Conservation (phyloP, 2,329 filamentous ascomycete species). For the Curvularia verruculosa region DNA sequence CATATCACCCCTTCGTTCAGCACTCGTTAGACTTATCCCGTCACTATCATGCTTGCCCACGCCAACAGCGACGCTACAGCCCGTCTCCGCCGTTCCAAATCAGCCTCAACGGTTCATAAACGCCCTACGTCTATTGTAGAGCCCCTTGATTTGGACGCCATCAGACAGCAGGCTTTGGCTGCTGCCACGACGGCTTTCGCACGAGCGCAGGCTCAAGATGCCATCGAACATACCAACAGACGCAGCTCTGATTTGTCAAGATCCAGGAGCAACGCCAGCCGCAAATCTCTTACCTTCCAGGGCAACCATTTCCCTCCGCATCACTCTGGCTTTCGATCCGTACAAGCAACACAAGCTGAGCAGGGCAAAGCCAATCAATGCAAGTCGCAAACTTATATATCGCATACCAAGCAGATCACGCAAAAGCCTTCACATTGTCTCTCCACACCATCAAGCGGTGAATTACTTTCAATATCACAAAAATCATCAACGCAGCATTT, state of each 20-base stretch:
- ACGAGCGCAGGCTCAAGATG: conserved; percentile 38
- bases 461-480: conserved; percentile 13
- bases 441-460: conserved; percentile 18
- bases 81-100: conserved; percentile 48
- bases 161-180: conserved; percentile 46
- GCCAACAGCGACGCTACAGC: conserved; percentile 46
- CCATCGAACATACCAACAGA: conserved; percentile 19
- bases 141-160: conserved; percentile 33
- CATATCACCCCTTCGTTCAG: conserved; percentile 25
- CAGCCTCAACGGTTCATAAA: conserved; percentile 40
- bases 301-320: conserved; percentile 48
- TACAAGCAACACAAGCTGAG: conserved; percentile 21
- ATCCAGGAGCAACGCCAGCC: conserved; percentile 44
- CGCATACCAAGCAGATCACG: conserved; percentile 10
- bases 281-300: conserved; percentile 40
- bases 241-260: conserved; percentile 31
- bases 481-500: conserved; percentile 31
- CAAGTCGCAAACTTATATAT: conserved; percentile 16
- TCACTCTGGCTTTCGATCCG: conserved; percentile 38
- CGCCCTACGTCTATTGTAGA: conserved; percentile 24
- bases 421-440: conserved; percentile 34
- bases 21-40: conserved; percentile 25
- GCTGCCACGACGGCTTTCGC: conserved; percentile 47
- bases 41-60: conserved; percentile 41
- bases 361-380: conserved; percentile 19